Evolutionary conservation across 1,284 basidiomycete genomes (phyloP), one percentile per base, ranked within the genome.

Genomic region (Porogramme epimiltina): DNA sequence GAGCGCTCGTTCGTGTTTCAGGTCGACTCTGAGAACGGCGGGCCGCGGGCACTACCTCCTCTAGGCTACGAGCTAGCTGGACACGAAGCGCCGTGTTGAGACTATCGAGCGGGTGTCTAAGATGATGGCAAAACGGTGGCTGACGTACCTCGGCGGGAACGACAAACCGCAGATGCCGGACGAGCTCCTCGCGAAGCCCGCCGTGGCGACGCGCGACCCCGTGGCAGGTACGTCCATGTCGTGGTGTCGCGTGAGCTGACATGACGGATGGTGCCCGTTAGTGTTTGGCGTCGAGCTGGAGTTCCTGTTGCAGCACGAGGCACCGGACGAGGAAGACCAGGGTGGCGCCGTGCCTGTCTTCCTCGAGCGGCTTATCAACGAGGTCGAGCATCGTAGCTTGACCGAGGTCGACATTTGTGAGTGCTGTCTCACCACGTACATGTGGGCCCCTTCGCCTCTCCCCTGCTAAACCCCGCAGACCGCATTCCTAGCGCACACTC

Each of bases 1-100:
- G 87, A 89, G 55, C 78, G 91, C 25, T 89, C 89, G 41, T 93
- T 84, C 65, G 84, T 82, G 33, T 90, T 93, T 74, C 83, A 89
- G 63, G 73, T 93, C 36, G 82, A 87, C 59, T 89, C 91, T 1
- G 91, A 93, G 64, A 91, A 93, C 64, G 91, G 91, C 4, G 89
- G n/a, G n/a, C n/a, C n/a, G n/a, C n/a, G n/a, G 88, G 0, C 84
- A 87, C 60, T 91, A 91, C 60, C 69, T 92, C 23, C 70, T 93
- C 16, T 91, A 93, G 66, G 84, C 89, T 1, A 66, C 82, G 26
- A 82, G 78, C 52, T 81, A 77, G 65, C 71, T 74, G 25, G 89
- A 91, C 57, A 84, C 89, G 81, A 75, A 68, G 46, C 83, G 78
- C 59, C 93, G 91, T 91, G 76, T 90, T 51, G 81, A 85, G 20